Conservation (phyloP, 78 protist species). For the Tieghemostelium lacteum region DNA sequence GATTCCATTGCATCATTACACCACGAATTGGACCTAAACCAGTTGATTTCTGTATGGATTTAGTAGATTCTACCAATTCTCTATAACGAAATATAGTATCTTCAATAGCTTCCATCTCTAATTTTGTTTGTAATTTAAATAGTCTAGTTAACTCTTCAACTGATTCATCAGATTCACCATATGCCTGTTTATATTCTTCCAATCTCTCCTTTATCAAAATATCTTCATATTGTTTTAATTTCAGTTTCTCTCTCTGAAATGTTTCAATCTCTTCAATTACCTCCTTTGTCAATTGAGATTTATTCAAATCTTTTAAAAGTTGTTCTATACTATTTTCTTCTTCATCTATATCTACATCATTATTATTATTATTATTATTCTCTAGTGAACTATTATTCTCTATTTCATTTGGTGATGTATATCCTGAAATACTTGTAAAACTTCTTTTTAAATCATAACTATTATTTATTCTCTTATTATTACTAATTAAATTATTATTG, state of each 20-base stretch:
- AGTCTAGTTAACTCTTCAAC: not conserved
- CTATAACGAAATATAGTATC: not conserved
- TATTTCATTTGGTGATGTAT: not conserved
- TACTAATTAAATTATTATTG: not conserved
- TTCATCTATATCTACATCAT: too few relatives aligned
- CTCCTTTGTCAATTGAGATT: not conserved
- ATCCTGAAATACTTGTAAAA: not conserved
- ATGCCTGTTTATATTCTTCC: not conserved
- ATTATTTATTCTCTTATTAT: not conserved
- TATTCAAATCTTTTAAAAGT: not conserved
- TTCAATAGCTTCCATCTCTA: constrained; percentile 31
- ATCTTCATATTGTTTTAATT: not conserved
- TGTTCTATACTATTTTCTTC: constrained; percentile 12
- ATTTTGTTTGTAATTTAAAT: constrained; percentile 9
- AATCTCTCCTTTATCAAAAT: not conserved
- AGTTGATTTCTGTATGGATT: not conserved
- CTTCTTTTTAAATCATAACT: not conserved
- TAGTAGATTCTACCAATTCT: not conserved
- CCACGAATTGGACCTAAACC: constrained; percentile 7
- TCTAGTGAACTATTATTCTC: too few relatives aligned
- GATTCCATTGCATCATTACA: constrained; percentile 40
- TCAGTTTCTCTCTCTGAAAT: not conserved
- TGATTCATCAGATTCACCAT: not conserved
- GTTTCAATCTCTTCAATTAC: not conserved
- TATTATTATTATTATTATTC: too few relatives aligned